phyloP scores from a whole-genome alignment of 257 asterid species.

The Solanum piurae region DNA sequence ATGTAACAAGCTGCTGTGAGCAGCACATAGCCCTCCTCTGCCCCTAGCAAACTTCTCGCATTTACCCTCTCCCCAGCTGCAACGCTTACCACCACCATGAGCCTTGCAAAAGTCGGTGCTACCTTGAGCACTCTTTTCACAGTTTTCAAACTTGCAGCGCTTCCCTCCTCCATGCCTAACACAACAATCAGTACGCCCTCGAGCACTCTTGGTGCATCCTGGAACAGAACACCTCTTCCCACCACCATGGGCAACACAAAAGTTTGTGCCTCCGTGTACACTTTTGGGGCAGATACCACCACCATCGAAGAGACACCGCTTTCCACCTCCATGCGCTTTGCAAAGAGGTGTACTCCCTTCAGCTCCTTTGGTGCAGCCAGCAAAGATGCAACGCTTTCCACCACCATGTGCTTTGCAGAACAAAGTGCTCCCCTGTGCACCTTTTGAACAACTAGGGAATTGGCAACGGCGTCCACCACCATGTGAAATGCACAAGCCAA shows the following conservation, averaged over 20 bases:
- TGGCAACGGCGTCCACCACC: conserved; percentile 94
- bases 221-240: conserved; percentile 74
- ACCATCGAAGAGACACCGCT: conserved; percentile 75
- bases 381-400: conserved; percentile 73
- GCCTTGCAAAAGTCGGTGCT: conserved; percentile 93
- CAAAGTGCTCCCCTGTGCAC: conserved; percentile 81
- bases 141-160: conserved; percentile 66
- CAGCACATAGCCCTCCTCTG: conserved; percentile 80
- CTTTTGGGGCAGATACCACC: conserved; percentile 95
- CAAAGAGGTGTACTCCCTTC: conserved; percentile 92
- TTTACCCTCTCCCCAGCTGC: conserved; percentile 70
- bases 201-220: conserved; percentile 84
- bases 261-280: conserved; percentile 86
- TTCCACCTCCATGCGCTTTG: conserved; percentile 97
- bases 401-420: conserved; percentile 95
- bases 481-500: conserved; percentile 84
- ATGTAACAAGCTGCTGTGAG: conserved; percentile 60
- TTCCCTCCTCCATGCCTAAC: conserved; percentile 92
- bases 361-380: conserved; percentile 85
- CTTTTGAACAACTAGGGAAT: conserved; percentile 39
- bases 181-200: conserved; percentile 84
- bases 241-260: conserved; percentile 91
- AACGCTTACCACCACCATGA: conserved; percentile 94
- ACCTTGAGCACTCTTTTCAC: conserved; percentile 93
- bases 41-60: conserved; percentile 92